Conservation (phyloP, 1,139 yeast genomes). For the Nakaseomyces kungkrabaensis region DNA sequence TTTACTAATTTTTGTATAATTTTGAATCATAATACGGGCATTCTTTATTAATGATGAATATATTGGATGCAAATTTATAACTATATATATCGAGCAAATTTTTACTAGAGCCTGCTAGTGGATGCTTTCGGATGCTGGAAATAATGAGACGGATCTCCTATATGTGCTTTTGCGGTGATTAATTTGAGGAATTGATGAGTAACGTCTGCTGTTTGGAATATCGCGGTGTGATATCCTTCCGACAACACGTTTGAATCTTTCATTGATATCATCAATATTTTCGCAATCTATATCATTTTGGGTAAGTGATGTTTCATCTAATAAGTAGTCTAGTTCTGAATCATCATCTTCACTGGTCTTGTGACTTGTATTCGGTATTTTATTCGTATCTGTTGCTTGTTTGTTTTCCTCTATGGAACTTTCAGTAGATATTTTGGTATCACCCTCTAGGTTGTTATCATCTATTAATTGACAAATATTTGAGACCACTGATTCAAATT, state of each 20-base stretch:
- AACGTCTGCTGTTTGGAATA: neutral
- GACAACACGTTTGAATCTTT: neutral
- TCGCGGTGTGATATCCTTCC: neutral
- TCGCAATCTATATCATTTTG: neutral
- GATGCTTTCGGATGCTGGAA: conserved; percentile 10
- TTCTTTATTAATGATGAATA: neutral
- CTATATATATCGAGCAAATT: no score
- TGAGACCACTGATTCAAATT: conserved; percentile 19
- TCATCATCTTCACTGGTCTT: conserved; percentile 19
- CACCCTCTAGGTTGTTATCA: neutral
- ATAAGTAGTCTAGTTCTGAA: conserved; percentile 15
- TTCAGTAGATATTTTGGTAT: conserved; percentile 1
- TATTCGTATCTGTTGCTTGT: neutral
- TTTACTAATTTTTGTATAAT: no score
- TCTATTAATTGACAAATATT: conserved; percentile 16
- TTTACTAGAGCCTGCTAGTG: conserved; percentile 5
- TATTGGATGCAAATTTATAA: no score
- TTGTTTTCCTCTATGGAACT: neutral
- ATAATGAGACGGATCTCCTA: conserved; percentile 10
- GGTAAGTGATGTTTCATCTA: conserved; percentile 7
- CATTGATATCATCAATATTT: neutral
- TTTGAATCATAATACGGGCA: neutral
- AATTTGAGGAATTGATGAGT: conserved; percentile 3
- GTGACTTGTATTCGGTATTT: conserved; percentile 5
- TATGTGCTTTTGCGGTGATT: neutral